These are phyloP conservation scores for Collybiopsis luxurians DNA, from an alignment of 768 basidiomycete genomes.

Conservation along the genomic window DNA sequence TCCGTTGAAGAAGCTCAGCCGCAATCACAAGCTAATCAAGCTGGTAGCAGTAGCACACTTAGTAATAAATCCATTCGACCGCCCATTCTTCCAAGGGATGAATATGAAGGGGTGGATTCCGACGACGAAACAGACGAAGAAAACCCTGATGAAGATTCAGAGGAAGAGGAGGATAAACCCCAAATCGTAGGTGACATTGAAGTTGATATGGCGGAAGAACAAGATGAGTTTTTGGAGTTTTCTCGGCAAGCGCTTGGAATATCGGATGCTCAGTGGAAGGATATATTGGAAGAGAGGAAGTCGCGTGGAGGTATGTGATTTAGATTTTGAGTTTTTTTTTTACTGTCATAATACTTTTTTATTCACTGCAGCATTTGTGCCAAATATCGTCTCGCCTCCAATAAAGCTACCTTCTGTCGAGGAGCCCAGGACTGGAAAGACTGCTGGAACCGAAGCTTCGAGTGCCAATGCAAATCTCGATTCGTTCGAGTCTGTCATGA, in stretches of 20 bases:
- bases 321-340: too few species aligned
- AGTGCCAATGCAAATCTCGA: slow-evolving; percentile 69
- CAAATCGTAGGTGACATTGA: slow-evolving; percentile 83
- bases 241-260: slow-evolving; percentile 91
- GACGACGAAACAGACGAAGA: slow-evolving; percentile 78
- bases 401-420: background rate
- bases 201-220: slow-evolving; percentile 89
- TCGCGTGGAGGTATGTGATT: slow-evolving; percentile 82
- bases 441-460: slow-evolving; percentile 14
- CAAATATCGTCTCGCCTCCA: slow-evolving; percentile 19
- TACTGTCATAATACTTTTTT: background rate
- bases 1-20: slow-evolving; percentile 27
- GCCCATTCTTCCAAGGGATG: slow-evolving; percentile 78
- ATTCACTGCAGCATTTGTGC: slow-evolving; percentile 53
- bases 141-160: slow-evolving; percentile 51
- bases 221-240: slow-evolving; percentile 94
- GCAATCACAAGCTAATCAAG: background rate
- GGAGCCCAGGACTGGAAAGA: background rate
- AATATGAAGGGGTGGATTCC: slow-evolving; percentile 91
- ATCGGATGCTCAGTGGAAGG: slow-evolving; percentile 81
- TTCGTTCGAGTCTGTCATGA: slow-evolving; percentile 96
- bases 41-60: slow-evolving; percentile 19
- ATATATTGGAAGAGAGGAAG: slow-evolving; percentile 79
- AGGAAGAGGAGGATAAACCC: slow-evolving; percentile 79
- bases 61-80: slow-evolving; percentile 61